Conservation (phyloP, 257 asterid genomes). For the Solanum chiquidenum region DNA sequence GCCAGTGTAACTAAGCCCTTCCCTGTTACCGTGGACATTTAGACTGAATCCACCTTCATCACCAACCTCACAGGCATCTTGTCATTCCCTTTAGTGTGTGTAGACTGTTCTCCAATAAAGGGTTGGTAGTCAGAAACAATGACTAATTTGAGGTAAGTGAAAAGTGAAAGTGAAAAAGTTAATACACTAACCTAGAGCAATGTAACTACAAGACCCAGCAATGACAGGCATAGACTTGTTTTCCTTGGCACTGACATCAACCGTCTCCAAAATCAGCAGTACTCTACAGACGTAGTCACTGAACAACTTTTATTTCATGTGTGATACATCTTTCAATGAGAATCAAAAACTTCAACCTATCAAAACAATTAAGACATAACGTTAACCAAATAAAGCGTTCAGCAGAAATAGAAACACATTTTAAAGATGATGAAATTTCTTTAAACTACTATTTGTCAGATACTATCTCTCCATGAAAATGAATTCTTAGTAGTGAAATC, state of each 20-base stretch:
- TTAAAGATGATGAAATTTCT: neutral
- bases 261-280: conserved; percentile 10
- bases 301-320: neutral
- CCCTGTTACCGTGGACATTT: too few relatives aligned
- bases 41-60: too few relatives aligned
- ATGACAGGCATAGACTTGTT: conserved; percentile 3
- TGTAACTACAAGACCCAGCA: conserved; percentile 14
- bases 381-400: neutral
- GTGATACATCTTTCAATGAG: neutral
- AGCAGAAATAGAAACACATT: neutral
- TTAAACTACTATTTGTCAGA: too few relatives aligned
- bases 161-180: neutral
- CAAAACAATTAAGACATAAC: neutral
- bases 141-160: neutral
- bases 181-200: conserved; percentile 16
- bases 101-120: too few relatives aligned
- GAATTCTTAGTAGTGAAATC: neutral
- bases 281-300: neutral
- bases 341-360: neutral
- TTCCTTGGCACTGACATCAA: conserved; percentile 2
- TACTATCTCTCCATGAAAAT: neutral
- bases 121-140: too few relatives aligned
- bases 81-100: too few relatives aligned
- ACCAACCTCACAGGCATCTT: too few relatives aligned
- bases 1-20: too few relatives aligned